A percentile compares a stretch with the other conserved stretches of the same genome.
Evolutionary conservation across 768 basidiomycete species (phyloP).

Genomic region (Xerocomellus dryophilus): DNA sequence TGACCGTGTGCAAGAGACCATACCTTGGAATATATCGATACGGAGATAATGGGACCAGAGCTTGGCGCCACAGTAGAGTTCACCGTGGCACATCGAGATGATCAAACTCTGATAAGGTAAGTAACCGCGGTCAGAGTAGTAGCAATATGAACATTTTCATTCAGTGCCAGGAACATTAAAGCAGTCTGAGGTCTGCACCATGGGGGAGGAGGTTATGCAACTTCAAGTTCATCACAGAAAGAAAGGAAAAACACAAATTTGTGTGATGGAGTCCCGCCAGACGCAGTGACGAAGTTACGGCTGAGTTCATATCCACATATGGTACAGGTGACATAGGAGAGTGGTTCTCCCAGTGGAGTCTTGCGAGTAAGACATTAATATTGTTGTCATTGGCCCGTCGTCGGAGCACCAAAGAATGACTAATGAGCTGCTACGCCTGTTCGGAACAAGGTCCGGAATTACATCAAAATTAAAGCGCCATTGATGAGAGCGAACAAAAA

Average conservation of each 20-base stretch:
- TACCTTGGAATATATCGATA: slow-evolving; percentile 4
- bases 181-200: too few species aligned
- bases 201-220: too few species aligned
- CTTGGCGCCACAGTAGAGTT: slow-evolving; percentile 1
- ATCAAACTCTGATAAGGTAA: slow-evolving; percentile 22
- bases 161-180: too few species aligned
- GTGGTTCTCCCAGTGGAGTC: too few species aligned
- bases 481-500: not conserved
- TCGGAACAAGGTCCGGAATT: not conserved
- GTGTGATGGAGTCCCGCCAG: too few species aligned
- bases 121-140: not conserved
- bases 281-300: too few species aligned
- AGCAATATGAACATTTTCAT: not conserved
- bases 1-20: slow-evolving; percentile 24
- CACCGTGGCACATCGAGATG: slow-evolving; percentile 2
- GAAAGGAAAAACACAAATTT: too few species aligned
- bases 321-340: too few species aligned
- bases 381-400: too few species aligned
- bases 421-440: not conserved
- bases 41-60: slow-evolving; percentile 12
- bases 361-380: too few species aligned
- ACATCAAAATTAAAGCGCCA: not conserved
- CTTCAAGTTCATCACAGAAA: too few species aligned
- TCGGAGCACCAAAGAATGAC: not conserved
- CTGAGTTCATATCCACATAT: too few species aligned